Evolutionary conservation across 331 rosid species (phyloP).

Genomic region (Telfairia occidentalis): DNA sequence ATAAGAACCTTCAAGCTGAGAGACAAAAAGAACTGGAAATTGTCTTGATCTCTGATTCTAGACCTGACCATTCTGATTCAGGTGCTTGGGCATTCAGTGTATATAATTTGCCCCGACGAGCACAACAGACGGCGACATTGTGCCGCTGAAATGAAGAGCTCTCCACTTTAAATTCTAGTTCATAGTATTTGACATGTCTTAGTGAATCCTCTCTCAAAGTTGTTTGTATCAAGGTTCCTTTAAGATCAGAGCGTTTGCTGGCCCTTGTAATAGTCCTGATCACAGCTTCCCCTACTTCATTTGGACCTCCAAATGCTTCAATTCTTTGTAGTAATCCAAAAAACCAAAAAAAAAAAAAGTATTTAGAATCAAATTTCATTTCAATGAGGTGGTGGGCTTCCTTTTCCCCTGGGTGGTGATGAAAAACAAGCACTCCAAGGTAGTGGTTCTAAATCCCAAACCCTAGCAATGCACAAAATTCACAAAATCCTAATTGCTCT

Average conservation of each 20-base stretch:
- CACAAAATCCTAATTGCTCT: no score
- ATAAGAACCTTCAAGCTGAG: conserved; percentile 22
- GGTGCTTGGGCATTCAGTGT: conserved; percentile 92
- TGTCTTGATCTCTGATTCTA: conserved; percentile 43
- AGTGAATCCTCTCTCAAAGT: conserved; percentile 43
- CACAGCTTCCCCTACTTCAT: conserved; percentile 80
- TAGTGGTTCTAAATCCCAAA: no score
- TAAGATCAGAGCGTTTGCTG: conserved; percentile 41
- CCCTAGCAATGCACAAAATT: no score
- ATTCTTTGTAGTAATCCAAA: conserved; percentile 28
- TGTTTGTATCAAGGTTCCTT: conserved; percentile 52
- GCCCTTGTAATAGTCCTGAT: conserved; percentile 51
- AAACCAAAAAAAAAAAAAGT: neutral
- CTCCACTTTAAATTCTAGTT: conserved; percentile 72
- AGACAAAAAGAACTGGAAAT: conserved; percentile 65
- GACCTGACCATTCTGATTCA: conserved; percentile 51
- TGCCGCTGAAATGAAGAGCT: conserved; percentile 51
- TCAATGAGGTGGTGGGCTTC: no score
- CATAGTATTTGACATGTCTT: conserved; percentile 41
- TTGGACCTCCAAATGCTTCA: conserved; percentile 78
- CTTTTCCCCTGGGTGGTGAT: no score
- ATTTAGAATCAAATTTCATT: neutral
- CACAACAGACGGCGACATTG: conserved; percentile 66
- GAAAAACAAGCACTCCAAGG: no score
- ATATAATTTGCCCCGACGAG: conserved; percentile 44